Evolutionary conservation across 2,329 filamentous ascomycete species (phyloP).

Genomic region (Fusarium oligoseptatum): DNA sequence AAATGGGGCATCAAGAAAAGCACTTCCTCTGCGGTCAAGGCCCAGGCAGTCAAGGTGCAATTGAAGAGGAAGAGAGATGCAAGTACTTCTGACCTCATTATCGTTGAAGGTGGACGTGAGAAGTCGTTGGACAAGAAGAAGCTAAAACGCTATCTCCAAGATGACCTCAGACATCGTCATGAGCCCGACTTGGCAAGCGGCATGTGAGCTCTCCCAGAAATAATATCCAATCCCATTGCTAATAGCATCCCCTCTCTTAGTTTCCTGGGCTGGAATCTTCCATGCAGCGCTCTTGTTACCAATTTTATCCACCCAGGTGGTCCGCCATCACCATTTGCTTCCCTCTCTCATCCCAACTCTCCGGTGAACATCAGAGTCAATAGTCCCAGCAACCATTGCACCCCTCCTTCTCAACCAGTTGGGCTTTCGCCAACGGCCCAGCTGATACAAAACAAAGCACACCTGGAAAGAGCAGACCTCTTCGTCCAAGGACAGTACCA

Average conservation of each 20-base stretch:
- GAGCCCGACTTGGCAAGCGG: background rate
- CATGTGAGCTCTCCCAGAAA: background rate
- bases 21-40: background rate
- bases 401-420: background rate
- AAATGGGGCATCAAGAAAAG: conserved; percentile 2
- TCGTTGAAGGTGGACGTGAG: background rate
- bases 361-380: background rate
- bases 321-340: background rate
- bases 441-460: background rate
- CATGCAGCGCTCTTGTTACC: background rate
- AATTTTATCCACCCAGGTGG: background rate
- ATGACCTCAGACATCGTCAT: background rate
- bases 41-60: background rate
- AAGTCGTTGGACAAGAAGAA: background rate
- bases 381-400: background rate
- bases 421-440: background rate
- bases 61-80: background rate
- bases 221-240: background rate
- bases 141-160: background rate
- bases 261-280: background rate
- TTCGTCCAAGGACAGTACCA: background rate
- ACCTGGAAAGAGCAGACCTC: background rate
- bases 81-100: background rate
- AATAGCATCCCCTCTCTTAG: accelerated
- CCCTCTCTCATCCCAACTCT: background rate